Evolutionary conservation across 2,329 filamentous ascomycete genomes (phyloP), one percentile per base, ranked within the genome.

Genomic region (Apiospora hydei): DNA sequence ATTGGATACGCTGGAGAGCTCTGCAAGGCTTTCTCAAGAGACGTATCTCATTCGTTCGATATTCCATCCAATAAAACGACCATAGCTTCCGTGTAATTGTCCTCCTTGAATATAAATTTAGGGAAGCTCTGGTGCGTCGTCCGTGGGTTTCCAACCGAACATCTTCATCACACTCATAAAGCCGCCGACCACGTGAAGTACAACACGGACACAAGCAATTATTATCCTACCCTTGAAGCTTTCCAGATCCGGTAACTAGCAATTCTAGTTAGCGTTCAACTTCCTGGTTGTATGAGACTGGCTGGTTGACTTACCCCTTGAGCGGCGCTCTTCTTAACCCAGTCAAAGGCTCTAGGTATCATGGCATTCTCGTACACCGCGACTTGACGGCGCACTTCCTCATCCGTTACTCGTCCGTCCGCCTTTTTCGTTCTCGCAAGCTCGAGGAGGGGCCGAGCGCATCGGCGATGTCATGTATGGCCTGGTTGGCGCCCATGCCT

Each of bases 401-500:
- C 38, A 30, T 68, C 38, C 30, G 67, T 34, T 14, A 70, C 30
- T 24, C 30, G 14, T 1, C 70, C 51, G 26, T 46, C 18, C 6
- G 49, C 46, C n/a, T 26, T n/a, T 14, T 71, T 30, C 41, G 67
- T 53, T 14, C 66, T 43, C 24, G 70, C 70, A 18, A 73, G 68
- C 46, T 70, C 41, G 7, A 70, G 67, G 13, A 73, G 46, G 30
- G 72, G n/a, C 41, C 69, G 13, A 76, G 71, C 16, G 70, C 68
- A 47, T 71, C 71, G 11, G 74, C 75, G 10, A 73, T 69, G 70
- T 77, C 75, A 26, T 69, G 71, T 51, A 77, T 71, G 14, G 75
- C 73, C 47, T 77, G 73, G 46, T 77, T 76, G 18, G 71, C 75
- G 41, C 75, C 75, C 75, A 77, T 77, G 41, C 75, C 75, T 46